These are phyloP conservation scores for Citeromyces hawaiiensis DNA, from an alignment of 1,139 yeast species.

Conservation along the genomic window DNA sequence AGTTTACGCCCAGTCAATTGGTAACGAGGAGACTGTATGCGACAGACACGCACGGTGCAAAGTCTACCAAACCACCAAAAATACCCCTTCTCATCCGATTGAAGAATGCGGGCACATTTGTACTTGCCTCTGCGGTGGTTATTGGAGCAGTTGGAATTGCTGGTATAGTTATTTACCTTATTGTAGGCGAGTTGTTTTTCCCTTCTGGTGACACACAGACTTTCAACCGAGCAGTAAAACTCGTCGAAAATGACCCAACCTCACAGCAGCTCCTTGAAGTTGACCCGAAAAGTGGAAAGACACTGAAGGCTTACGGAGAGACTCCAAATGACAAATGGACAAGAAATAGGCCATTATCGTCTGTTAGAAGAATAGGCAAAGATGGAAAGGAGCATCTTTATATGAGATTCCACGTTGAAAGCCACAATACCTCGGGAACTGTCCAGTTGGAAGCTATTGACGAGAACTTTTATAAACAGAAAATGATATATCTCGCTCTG, in stretches of 20 bases:
- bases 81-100: background rate
- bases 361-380: slow-evolving; percentile 39
- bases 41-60: background rate
- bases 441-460: slow-evolving; percentile 74
- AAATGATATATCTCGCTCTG: slow-evolving; percentile 60
- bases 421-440: slow-evolving; percentile 43
- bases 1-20: background rate
- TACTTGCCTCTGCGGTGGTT: slow-evolving; percentile 47
- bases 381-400: slow-evolving; percentile 71
- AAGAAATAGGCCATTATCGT: slow-evolving; percentile 56
- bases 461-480: slow-evolving; percentile 51
- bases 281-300: slow-evolving; percentile 23
- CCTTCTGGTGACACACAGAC: slow-evolving; percentile 90
- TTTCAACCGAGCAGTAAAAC: slow-evolving; percentile 72
- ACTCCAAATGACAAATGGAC: slow-evolving; percentile 59
- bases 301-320: slow-evolving; percentile 80
- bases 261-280: slow-evolving; percentile 40
- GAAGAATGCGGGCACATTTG: slow-evolving; percentile 28
- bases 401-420: slow-evolving; percentile 82
- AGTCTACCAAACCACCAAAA: background rate
- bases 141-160: slow-evolving; percentile 57
- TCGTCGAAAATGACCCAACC: slow-evolving; percentile 53
- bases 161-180: slow-evolving; percentile 60
- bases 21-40: background rate
- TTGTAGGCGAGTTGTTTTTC: slow-evolving; percentile 64